Conservation (phyloP, 2,329 filamentous ascomycete species). For the Cladophialophora exuberans region DNA sequence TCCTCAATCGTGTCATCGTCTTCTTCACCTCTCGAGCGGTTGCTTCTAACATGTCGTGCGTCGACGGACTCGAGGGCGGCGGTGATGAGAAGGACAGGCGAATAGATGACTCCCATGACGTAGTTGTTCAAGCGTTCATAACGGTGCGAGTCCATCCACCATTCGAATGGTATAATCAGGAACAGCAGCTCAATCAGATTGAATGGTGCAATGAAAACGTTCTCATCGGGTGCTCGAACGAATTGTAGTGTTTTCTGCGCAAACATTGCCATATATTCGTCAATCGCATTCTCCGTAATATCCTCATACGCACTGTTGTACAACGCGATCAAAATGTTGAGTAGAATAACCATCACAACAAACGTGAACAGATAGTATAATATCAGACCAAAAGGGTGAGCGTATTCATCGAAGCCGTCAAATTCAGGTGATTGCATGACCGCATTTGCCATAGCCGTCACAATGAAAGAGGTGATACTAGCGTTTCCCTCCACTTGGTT, state of each 20-base stretch:
- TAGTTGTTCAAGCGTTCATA: constrained; percentile 87
- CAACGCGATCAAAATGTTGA: constrained; percentile 95
- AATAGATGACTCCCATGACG: constrained; percentile 86
- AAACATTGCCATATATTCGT: constrained; percentile 94
- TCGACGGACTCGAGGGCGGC: constrained; percentile 71
- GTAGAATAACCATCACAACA: constrained; percentile 89
- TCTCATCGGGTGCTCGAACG: constrained; percentile 93
- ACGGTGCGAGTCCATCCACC: constrained; percentile 78
- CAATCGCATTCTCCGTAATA: constrained; percentile 87
- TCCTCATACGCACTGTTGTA: constrained; percentile 97
- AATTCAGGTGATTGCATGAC: constrained; percentile 94
- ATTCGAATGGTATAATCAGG: constrained; percentile 82
- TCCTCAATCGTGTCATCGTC: constrained; percentile 90
- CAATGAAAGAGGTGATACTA: constrained; percentile 46
- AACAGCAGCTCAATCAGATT: constrained; percentile 88
- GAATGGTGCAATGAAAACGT: constrained; percentile 95
- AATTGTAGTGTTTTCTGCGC: constrained; percentile 96
- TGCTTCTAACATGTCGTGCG: constrained; percentile 69
- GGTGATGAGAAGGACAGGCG: constrained; percentile 77
- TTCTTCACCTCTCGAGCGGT: constrained; percentile 77
- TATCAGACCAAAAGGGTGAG: constrained; percentile 88
- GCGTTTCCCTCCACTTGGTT: constrained; percentile 77
- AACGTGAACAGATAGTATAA: constrained; percentile 99
- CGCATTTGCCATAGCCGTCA: constrained; percentile 74
- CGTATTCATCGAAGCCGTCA: constrained; percentile 83